Conservation (phyloP, 352 stramenopile species). For the Aphanomyces astaci region DNA sequence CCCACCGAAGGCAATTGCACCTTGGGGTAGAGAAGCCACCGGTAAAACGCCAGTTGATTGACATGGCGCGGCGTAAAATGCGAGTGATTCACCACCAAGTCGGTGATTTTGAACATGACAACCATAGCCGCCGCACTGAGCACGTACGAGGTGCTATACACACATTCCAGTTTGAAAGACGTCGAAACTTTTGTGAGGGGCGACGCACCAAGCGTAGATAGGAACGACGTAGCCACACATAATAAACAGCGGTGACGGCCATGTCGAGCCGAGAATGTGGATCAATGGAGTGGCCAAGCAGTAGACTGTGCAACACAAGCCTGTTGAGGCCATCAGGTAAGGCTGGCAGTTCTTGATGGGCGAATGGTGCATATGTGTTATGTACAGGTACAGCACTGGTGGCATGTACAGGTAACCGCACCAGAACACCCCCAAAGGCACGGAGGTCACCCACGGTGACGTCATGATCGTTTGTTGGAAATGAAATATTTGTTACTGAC, state of each 20-base stretch:
- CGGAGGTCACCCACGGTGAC: not conserved
- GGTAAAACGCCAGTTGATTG: not conserved
- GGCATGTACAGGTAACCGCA: not conserved
- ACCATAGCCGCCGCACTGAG: not conserved
- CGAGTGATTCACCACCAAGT: not conserved
- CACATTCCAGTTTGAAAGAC: not conserved
- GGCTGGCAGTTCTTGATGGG: not conserved
- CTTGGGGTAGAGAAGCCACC: not conserved
- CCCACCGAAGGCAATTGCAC: not conserved
- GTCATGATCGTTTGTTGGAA: not conserved
- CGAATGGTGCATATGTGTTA: not conserved
- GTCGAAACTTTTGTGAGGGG: not conserved
- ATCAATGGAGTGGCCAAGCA: not conserved
- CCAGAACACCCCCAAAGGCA: not conserved
- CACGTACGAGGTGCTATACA: not conserved
- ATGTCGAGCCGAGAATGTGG: not conserved
- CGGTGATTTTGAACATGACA: not conserved
- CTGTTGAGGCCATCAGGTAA: not conserved
- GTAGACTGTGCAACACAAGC: not conserved
- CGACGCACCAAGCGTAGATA: not conserved
- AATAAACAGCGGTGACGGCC: not conserved
- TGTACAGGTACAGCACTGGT: not conserved
- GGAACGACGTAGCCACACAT: not conserved
- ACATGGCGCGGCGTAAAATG: not conserved
- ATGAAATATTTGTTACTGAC: no score